Base-by-base conservation (phyloP, 1,284 basidiomycete species). In the Agaricales sp. region DNA sequence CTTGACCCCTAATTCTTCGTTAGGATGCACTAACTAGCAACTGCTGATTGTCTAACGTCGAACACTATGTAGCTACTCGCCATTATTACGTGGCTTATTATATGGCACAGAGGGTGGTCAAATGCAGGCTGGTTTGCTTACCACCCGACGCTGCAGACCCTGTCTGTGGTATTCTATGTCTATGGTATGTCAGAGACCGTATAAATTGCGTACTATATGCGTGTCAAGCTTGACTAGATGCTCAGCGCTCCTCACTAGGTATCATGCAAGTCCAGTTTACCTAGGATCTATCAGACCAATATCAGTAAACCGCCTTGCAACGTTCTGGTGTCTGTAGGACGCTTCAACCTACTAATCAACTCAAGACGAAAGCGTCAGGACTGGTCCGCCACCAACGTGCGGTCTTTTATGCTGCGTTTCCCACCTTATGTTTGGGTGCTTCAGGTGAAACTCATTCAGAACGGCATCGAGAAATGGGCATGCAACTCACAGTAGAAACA, bases 281-380 rank as follows among this genome's bases (percentile, higher is more conserved):
- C n/a, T n/a, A n/a, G n/a, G n/a, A n/a, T n/a, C n/a, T n/a, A n/a
- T n/a, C n/a, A n/a, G n/a, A n/a, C n/a, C n/a, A n/a, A n/a, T n/a
- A n/a, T n/a, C n/a, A n/a, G n/a, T n/a, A n/a, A n/a, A n/a, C n/a
- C n/a, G n/a, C n/a, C n/a, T n/a, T n/a, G n/a, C n/a, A n/a, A n/a
- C n/a, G n/a, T n/a, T n/a, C n/a, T n/a, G n/a, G n/a, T n/a, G n/a
- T n/a, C n/a, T 30, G 6, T 14, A 30, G 26, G 53, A 84, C 81
- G n/a, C 74, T 88, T 4, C 85, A 88, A 57, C 82, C 84, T 0
- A 86, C 85, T 1, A 74, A 77, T 2, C 76, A 79, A 49, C 77
- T 81, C 0, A 71, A 64, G 55, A 78, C 78, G 23, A 88, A 87
- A 61, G 70, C 73, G 1, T 76, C 77, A 1, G 84, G 83, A 0